phyloP scores from a whole-genome alignment of 192 early-diverging fungal genomes.

The Pecoramyces ruminantium region DNA sequence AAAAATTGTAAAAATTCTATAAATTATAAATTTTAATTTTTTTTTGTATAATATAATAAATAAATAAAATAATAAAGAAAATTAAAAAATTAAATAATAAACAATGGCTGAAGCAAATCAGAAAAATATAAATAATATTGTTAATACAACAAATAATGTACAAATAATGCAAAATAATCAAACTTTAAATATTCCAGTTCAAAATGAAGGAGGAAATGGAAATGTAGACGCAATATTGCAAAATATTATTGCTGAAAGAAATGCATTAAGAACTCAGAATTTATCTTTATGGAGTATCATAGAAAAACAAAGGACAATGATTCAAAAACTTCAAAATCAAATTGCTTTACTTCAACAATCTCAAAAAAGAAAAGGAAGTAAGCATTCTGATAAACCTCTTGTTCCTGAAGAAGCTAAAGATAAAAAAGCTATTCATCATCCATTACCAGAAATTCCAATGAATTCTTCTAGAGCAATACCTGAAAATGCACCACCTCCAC shows the following conservation, averaged over 20 bases:
- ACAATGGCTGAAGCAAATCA: neutral
- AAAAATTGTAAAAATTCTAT: too few relatives aligned
- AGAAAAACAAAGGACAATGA: constrained; percentile 73
- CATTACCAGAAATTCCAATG: neutral
- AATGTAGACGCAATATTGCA: constrained; percentile 2
- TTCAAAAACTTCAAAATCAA: constrained; percentile 67
- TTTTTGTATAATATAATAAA: too few relatives aligned
- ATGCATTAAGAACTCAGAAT: constrained; percentile 60
- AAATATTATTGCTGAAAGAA: constrained; percentile 18
- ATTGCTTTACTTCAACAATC: constrained; percentile 9
- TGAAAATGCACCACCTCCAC: neutral
- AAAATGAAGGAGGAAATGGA: neutral
- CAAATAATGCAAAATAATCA: neutral
- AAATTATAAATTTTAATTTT: too few relatives aligned
- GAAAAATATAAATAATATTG: neutral
- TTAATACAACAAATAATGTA: neutral
- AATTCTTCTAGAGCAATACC: too few relatives aligned
- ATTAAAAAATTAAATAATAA: neutral
- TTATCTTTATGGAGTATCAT: constrained; percentile 81
- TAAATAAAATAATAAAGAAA: too few relatives aligned
- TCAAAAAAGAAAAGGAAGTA: neutral
- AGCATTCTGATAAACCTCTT: neutral
- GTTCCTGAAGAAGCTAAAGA: neutral
- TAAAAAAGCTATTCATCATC: neutral
- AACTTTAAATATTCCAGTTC: neutral